Evolutionary conservation across 257 asterid species (phyloP).

Genomic region (Gynochthodes officinalis): DNA sequence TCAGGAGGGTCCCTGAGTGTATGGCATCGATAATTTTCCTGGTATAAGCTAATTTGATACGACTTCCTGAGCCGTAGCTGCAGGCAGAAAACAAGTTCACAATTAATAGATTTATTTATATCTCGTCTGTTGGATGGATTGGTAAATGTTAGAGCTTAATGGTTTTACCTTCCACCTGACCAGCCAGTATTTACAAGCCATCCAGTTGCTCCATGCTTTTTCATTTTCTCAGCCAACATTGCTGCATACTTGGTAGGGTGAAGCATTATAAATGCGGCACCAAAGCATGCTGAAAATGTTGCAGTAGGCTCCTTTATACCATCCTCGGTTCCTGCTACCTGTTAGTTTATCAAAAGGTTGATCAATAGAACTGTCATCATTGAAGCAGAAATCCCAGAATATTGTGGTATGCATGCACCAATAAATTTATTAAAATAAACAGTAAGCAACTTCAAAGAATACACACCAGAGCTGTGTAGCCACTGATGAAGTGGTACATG

Average conservation of each 20-base stretch:
- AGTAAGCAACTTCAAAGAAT: not conserved
- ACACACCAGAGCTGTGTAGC: conserved; percentile 86
- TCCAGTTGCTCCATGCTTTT: conserved; percentile 78
- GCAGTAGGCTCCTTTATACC: conserved; percentile 95
- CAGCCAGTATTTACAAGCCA: conserved; percentile 98
- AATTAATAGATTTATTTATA: not conserved
- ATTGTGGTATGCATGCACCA: not conserved
- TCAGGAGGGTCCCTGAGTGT: conserved; percentile 63
- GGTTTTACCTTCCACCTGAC: conserved; percentile 85
- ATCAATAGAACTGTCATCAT: not conserved
- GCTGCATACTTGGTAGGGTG: conserved; percentile 92
- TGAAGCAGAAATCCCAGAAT: no score
- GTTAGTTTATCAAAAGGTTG: not conserved
- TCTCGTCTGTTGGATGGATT: not conserved
- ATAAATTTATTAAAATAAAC: not conserved
- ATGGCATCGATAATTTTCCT: conserved; percentile 89
- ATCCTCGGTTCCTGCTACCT: conserved; percentile 99
- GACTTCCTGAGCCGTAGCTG: conserved; percentile 79
- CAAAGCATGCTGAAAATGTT: conserved; percentile 92
- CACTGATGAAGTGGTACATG: conserved; percentile 96
- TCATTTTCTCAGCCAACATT: conserved; percentile 87
- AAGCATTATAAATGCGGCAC: conserved; percentile 94
- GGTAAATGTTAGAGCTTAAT: not conserved
- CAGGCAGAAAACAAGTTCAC: not conserved
- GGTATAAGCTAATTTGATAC: conserved; percentile 82